Evolutionary conservation across 2,329 filamentous ascomycete genomes (phyloP).

Genomic region (Colletotrichum noveboracense): DNA sequence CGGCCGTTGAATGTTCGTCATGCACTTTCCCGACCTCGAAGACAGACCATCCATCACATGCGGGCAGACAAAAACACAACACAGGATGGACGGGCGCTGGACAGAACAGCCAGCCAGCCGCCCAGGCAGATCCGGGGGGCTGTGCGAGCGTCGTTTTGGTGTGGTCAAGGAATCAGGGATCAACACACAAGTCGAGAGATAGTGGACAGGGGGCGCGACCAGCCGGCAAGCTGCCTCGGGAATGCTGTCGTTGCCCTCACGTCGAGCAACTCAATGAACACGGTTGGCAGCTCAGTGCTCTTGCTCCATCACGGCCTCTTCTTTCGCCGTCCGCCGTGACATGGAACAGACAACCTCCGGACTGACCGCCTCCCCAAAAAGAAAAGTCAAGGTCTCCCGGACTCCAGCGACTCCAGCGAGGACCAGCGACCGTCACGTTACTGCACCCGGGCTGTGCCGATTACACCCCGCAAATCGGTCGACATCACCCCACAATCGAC

Average conservation of each 20-base stretch:
- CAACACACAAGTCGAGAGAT: constrained; percentile 3
- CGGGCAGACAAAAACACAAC: background rate
- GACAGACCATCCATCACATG: background rate
- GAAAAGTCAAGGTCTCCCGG: background rate
- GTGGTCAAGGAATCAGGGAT: background rate
- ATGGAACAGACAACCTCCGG: background rate
- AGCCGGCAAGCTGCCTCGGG: background rate
- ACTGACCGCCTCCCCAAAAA: background rate
- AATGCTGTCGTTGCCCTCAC: background rate
- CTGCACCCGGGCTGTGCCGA: constrained; percentile 21
- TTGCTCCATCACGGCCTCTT: background rate
- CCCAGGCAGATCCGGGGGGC: background rate
- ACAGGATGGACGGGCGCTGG: background rate
- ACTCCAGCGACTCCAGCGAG: background rate
- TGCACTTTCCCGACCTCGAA: background rate
- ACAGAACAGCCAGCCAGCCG: background rate
- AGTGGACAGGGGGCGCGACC: background rate
- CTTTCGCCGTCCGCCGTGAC: background rate
- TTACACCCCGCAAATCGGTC: constrained; percentile 18
- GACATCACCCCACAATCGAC: constrained; percentile 23
- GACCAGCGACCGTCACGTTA: constrained; percentile 2
- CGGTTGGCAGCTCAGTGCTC: too few relatives aligned
- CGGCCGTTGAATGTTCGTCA: background rate
- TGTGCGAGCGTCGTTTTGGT: background rate
- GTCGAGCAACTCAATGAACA: background rate